Percentiles rank a stretch among this genome's conserved stretches.
Conservation (phyloP, 164 flowering plant species). For the Chloranthus sessilifolius region DNA sequence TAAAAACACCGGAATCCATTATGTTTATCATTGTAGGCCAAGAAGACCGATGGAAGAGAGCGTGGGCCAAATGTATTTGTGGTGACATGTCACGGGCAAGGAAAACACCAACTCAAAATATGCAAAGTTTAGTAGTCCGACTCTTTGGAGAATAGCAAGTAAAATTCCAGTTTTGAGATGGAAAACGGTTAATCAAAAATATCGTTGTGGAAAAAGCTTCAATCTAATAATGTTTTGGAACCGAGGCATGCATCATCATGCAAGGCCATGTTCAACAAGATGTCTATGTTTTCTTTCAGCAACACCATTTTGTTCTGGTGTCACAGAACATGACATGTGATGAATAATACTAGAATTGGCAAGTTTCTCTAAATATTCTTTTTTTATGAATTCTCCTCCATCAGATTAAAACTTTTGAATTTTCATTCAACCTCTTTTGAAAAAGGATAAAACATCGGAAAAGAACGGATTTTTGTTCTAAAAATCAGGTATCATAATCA, state of each 20-base stretch:
- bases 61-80: no score
- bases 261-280: background rate
- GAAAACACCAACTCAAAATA: no score
- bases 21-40: no score
- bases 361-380: background rate
- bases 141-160: no score
- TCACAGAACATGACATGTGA: conserved; percentile 1
- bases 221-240: background rate
- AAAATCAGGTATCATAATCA: no score
- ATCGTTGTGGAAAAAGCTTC: background rate
- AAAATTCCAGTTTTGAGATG: background rate
- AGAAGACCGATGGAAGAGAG: no score
- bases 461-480: background rate
- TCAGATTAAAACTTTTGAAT: background rate
- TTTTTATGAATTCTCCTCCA: background rate
- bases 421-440: background rate
- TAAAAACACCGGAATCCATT: no score
- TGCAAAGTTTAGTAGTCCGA: no score
- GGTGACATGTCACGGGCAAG: no score
- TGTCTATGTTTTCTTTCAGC: conserved; percentile 4
- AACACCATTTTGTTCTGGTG: conserved; percentile 5
- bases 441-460: background rate
- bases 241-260: background rate
- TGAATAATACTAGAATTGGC: background rate
- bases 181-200: background rate